Percentiles rank a stretch among this genome's conserved stretches.
Conservation (phyloP, 495 filamentous ascomycete genomes). For the Penicillium longicatenatum region DNA sequence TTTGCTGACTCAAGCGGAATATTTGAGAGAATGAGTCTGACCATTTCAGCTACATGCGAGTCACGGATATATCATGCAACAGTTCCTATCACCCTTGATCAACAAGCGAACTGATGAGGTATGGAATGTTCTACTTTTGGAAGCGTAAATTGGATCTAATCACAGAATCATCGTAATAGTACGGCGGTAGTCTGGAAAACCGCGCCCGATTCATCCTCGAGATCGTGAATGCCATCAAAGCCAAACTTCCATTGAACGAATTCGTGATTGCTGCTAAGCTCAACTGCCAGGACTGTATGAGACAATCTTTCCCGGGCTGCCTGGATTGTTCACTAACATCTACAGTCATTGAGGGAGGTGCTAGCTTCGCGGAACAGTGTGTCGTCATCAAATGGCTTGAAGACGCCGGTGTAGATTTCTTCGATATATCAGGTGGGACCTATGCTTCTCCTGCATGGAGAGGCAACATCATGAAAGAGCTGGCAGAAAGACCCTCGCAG, state of each 20-base stretch:
- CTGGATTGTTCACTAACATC: background rate
- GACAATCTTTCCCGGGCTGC: background rate
- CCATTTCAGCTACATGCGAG: conserved; percentile 17
- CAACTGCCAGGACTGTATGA: conserved; percentile 22
- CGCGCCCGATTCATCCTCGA: conserved; percentile 38
- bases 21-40: background rate
- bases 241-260: conserved; percentile 13
- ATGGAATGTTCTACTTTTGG: background rate
- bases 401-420: conserved; percentile 21
- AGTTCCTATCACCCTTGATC: conserved; percentile 37
- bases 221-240: conserved; percentile 24
- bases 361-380: conserved; percentile 22
- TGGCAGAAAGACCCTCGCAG: conserved; percentile 18
- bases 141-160: background rate
- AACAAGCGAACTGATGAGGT: conserved; percentile 43
- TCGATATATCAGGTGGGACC: conserved; percentile 23
- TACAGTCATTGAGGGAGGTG: conserved; percentile 18
- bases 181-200: conserved; percentile 46
- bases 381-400: conserved; percentile 23
- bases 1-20: background rate
- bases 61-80: conserved; percentile 38
- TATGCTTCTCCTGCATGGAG: conserved; percentile 23
- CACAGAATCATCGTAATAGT: conserved; percentile 10
- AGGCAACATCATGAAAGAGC: conserved; percentile 20
- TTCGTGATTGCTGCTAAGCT: conserved; percentile 22